These are phyloP conservation scores for Laburnicola sp. DNA, from an alignment of 2,329 filamentous ascomycete genomes.

Conservation along the genomic window DNA sequence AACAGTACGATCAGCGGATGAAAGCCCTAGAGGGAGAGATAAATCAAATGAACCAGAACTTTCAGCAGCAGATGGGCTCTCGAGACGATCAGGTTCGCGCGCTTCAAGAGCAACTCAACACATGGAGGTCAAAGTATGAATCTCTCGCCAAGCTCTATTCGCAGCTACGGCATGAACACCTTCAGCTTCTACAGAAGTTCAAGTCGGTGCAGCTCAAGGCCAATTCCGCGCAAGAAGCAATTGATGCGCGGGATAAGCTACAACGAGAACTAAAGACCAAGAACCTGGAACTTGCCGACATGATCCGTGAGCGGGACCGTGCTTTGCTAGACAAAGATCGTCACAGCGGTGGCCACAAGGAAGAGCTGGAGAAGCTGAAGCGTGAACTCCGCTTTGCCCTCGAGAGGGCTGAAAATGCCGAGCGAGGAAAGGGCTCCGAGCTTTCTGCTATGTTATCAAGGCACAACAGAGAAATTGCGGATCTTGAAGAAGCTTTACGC, in stretches of 20 bases:
- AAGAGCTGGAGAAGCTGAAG: slow-evolving; percentile 92
- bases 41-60: slow-evolving; percentile 77
- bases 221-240: slow-evolving; percentile 93
- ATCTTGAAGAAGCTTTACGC: slow-evolving; percentile 86
- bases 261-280: slow-evolving; percentile 99
- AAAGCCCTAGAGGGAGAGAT: slow-evolving; percentile 91
- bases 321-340: slow-evolving; percentile 93
- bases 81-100: slow-evolving; percentile 94
- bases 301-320: slow-evolving; percentile 89
- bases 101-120: slow-evolving; percentile 95
- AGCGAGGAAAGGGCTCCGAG: slow-evolving; percentile 92
- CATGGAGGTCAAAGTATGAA: slow-evolving; percentile 96
- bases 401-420: slow-evolving; percentile 90
- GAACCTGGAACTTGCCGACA: slow-evolving; percentile 96
- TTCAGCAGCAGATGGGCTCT: slow-evolving; percentile 80
- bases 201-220: slow-evolving; percentile 96
- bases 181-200: slow-evolving; percentile 93
- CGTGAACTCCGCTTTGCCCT: slow-evolving; percentile 90
- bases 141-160: slow-evolving; percentile 96
- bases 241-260: slow-evolving; percentile 92
- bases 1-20: slow-evolving; percentile 92
- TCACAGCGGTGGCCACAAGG: slow-evolving; percentile 80
- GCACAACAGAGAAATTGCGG: slow-evolving; percentile 97
- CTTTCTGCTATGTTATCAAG: slow-evolving; percentile 91
- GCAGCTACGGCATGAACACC: slow-evolving; percentile 89